These are phyloP conservation scores for Phytophthora fragariaefolia DNA, from an alignment of 352 stramenopile genomes.

Conservation along the genomic window DNA sequence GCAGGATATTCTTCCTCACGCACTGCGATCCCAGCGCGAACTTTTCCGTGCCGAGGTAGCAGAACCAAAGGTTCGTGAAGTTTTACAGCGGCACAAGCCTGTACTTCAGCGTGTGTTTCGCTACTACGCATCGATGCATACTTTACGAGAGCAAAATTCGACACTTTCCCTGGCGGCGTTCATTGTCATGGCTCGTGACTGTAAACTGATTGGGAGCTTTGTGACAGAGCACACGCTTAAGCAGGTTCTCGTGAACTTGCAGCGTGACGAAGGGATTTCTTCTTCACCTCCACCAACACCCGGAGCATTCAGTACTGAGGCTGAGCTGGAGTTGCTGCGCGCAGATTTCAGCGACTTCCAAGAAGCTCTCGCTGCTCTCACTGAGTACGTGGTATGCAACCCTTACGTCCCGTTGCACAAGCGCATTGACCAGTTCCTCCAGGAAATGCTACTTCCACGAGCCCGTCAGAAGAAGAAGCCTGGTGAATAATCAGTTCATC, in stretches of 20 bases:
- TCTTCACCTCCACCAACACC: slow-evolving; percentile 4
- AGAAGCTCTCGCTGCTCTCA: slow-evolving; percentile 74
- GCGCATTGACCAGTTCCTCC: slow-evolving; percentile 79
- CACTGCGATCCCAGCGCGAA: slow-evolving; percentile 72
- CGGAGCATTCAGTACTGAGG: slow-evolving; percentile 27
- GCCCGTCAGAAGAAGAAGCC: slow-evolving; percentile 75
- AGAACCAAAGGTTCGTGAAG: slow-evolving; percentile 67
- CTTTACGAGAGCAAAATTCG: slow-evolving; percentile 74
- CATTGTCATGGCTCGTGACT: slow-evolving; percentile 69
- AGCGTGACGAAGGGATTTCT: slow-evolving; percentile 54
- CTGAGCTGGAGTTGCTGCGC: slow-evolving; percentile 48
- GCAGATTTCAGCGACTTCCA: slow-evolving; percentile 76
- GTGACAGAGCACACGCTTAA: slow-evolving; percentile 83
- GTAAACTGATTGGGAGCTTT: slow-evolving; percentile 78
- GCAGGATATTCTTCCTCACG: slow-evolving; percentile 67
- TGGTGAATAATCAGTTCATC: slow-evolving; percentile 25
- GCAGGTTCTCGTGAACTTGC: slow-evolving; percentile 77
- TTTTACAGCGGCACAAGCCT: slow-evolving; percentile 79
- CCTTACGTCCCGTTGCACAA: slow-evolving; percentile 81
- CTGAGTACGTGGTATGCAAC: slow-evolving; percentile 82
- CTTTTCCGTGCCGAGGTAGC: slow-evolving; percentile 80
- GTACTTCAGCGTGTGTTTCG: slow-evolving; percentile 77
- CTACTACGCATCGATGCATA: slow-evolving; percentile 85
- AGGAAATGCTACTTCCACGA: slow-evolving; percentile 73
- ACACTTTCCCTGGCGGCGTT: slow-evolving; percentile 74